Percentiles rank a stretch among this genome's conserved stretches.
These are phyloP conservation scores for Botryotinia globosa DNA, from an alignment of 2,329 filamentous ascomycete species.

Conservation along the genomic window DNA sequence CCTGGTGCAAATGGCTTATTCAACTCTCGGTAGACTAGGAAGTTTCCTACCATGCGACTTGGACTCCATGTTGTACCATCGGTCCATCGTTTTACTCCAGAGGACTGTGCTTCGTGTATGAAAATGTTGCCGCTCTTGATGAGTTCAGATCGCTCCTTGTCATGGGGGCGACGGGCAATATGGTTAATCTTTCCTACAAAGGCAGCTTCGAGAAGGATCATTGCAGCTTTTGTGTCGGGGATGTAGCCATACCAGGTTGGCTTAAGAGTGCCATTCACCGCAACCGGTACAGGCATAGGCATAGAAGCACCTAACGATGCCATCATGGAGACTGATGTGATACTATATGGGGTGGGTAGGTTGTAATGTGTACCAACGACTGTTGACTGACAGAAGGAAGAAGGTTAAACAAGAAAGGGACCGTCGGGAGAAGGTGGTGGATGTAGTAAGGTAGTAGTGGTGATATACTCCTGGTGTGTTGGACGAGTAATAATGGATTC, in stretches of 20 bases:
- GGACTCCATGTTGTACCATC: slow-evolving; percentile 91
- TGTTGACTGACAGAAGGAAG: neutral
- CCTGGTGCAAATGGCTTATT: slow-evolving; percentile 86
- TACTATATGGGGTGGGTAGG: neutral
- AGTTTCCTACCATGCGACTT: slow-evolving; percentile 92
- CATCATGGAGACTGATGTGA: neutral
- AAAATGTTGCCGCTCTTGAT: slow-evolving; percentile 85
- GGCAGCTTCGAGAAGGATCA: slow-evolving; percentile 78
- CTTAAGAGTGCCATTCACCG: slow-evolving; percentile 27
- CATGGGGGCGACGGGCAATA: slow-evolving; percentile 80
- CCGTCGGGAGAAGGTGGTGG: neutral
- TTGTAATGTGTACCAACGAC: neutral
- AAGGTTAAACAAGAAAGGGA: neutral
- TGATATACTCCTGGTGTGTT: neutral
- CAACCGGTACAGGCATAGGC: slow-evolving; percentile 23
- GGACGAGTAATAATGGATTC: neutral
- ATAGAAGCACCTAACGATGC: slow-evolving; percentile 4
- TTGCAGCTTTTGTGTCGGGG: slow-evolving; percentile 51
- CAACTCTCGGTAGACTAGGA: slow-evolving; percentile 96
- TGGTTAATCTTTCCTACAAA: slow-evolving; percentile 68
- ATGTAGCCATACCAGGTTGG: slow-evolving; percentile 35
- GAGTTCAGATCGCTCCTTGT: slow-evolving; percentile 72
- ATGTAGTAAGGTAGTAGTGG: neutral
- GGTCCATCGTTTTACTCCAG: slow-evolving; percentile 92
- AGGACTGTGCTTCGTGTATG: slow-evolving; percentile 87